phyloP scores from a whole-genome alignment of 257 asterid genomes.

The Solanum medicagineum region DNA sequence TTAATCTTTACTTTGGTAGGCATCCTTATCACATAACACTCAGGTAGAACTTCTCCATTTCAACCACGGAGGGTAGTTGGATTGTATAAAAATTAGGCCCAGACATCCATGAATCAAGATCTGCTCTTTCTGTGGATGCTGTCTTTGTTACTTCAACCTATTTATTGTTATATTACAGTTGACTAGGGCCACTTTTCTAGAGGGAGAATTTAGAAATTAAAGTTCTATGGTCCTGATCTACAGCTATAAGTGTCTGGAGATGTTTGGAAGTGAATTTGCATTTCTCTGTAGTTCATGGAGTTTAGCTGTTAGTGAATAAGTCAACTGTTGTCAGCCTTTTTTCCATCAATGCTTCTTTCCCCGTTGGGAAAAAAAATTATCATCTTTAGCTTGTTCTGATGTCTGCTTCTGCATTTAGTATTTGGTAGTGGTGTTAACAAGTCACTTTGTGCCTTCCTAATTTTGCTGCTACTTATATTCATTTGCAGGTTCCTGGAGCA shows the following conservation, averaged over 20 bases:
- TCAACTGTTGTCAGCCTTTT: not conserved
- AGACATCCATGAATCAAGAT: not conserved
- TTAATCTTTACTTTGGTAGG: not conserved
- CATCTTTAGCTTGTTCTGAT: not conserved
- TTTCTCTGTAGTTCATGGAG: not conserved
- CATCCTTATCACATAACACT: not conserved
- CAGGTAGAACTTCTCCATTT: not conserved
- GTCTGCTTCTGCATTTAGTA: not conserved
- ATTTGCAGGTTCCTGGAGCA: conserved; percentile 78
- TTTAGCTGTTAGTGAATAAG: not conserved
- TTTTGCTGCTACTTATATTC: not conserved
- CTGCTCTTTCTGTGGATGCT: not conserved
- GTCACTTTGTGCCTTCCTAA: not conserved
- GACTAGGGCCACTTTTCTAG: not conserved
- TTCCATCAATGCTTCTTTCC: not conserved
- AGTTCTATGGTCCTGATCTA: not conserved
- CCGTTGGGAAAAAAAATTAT: not conserved
- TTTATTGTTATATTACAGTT: not conserved
- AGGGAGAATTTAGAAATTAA: not conserved
- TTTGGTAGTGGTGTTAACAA: not conserved
- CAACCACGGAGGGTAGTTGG: not conserved
- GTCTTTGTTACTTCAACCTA: not conserved
- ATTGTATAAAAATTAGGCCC: not conserved
- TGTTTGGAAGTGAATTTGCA: not conserved
- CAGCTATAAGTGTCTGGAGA: not conserved